A percentile compares a stretch with the other conserved stretches of the same genome.
These are phyloP conservation scores for Diutina siamensis DNA, from an alignment of 1,139 yeast species.

Conservation along the genomic window DNA sequence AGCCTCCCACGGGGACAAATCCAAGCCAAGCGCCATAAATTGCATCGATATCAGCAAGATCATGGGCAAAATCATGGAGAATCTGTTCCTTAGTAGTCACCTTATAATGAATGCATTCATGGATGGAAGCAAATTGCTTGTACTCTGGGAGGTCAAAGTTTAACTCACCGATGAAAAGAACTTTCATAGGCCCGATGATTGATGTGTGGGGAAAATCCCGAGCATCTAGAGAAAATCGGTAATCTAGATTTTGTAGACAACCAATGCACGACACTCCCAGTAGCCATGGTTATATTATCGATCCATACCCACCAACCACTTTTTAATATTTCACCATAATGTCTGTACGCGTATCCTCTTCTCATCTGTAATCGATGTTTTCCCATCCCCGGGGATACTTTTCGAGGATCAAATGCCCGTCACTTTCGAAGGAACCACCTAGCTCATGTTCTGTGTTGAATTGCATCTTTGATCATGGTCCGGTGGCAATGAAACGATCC, in stretches of 20 bases:
- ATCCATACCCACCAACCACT: neutral
- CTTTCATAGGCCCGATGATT: too few relatives aligned
- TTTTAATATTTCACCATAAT: neutral
- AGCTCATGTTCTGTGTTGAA: neutral
- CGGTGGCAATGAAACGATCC: neutral
- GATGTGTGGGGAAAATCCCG: too few relatives aligned
- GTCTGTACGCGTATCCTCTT: too few relatives aligned
- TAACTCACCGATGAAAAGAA: constrained; percentile 35
- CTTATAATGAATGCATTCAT: constrained; percentile 31
- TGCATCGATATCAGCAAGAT: constrained; percentile 35
- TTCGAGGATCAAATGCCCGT: neutral
- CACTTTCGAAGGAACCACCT: neutral
- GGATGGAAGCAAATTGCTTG: constrained; percentile 23
- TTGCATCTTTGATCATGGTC: neutral
- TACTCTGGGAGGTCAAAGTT: constrained; percentile 26
- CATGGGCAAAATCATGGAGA: constrained; percentile 22
- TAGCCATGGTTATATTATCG: too few relatives aligned
- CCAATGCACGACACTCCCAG: neutral
- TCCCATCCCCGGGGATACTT: neutral
- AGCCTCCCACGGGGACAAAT: constrained; percentile 37
- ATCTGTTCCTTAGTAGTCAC: constrained; percentile 31
- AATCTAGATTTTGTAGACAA: too few relatives aligned
- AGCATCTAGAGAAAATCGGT: too few relatives aligned
- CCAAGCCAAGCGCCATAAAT: constrained; percentile 60
- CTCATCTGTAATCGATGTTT: too few relatives aligned